phyloP scores from a whole-genome alignment of 768 basidiomycete genomes.

The Hebeloma cylindrosporum region DNA sequence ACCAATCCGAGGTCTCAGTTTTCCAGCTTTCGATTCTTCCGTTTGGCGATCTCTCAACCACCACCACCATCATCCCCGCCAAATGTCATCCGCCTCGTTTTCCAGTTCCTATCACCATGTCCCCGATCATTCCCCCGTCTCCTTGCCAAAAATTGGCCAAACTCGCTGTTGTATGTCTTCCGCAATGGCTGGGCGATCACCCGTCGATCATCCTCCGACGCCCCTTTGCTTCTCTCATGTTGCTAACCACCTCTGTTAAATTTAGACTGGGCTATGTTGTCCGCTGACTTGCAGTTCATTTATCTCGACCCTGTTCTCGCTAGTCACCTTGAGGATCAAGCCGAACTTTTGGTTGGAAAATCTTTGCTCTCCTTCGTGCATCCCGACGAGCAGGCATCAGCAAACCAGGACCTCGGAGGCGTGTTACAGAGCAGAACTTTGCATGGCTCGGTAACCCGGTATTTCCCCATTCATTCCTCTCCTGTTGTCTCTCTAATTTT shows the following conservation, averaged over 20 bases:
- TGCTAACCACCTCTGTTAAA: constrained; percentile 13
- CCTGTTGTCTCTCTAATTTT: constrained; percentile 18
- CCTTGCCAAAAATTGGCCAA: constrained; percentile 61
- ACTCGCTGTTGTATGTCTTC: constrained; percentile 72
- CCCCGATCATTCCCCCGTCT: constrained; percentile 35
- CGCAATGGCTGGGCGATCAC: constrained; percentile 34
- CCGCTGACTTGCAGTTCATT: constrained; percentile 73
- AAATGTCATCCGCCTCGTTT: constrained; percentile 26
- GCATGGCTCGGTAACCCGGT: constrained; percentile 84
- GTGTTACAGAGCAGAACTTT: constrained; percentile 74
- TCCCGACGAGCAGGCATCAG: constrained; percentile 78
- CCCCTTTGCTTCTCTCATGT: constrained; percentile 26
- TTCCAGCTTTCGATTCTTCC: too few relatives aligned
- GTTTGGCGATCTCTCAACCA: constrained; percentile 6
- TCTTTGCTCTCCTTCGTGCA: constrained; percentile 79
- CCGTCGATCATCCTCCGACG: constrained; percentile 33
- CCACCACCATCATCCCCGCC: constrained; percentile 11
- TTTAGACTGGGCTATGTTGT: constrained; percentile 80
- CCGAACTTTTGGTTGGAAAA: constrained; percentile 65
- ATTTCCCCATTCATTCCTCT: constrained; percentile 7
- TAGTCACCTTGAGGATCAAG: constrained; percentile 69
- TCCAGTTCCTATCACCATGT: constrained; percentile 26
- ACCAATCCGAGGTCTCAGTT: too few relatives aligned
- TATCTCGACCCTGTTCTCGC: constrained; percentile 83
- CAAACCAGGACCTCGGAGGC: constrained; percentile 68